Evolutionary conservation across 2,329 filamentous ascomycete genomes (phyloP).

Genomic region (Xylaria polymorpha): DNA sequence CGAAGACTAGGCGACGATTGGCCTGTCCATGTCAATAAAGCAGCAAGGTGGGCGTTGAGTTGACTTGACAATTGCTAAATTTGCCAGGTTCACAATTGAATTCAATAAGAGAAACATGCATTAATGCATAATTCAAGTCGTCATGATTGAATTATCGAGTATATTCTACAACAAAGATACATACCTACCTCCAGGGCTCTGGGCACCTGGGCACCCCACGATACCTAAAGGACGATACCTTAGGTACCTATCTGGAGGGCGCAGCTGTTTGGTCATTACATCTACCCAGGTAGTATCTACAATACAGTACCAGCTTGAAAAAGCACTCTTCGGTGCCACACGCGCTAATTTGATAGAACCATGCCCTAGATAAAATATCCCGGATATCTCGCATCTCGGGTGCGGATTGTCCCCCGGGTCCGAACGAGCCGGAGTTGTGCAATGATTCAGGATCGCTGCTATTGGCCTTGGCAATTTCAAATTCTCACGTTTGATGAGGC

Average conservation of each 20-base stretch:
- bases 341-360: neutral
- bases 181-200: too few relatives aligned
- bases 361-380: neutral
- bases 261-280: neutral
- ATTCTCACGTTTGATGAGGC: conserved; percentile 21
- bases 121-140: neutral
- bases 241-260: neutral
- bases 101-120: conserved; percentile 18
- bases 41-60: conserved; percentile 6
- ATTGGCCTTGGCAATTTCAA: conserved; percentile 33
- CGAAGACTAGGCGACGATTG: conserved; percentile 31
- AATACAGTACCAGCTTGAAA: neutral
- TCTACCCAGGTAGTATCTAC: neutral
- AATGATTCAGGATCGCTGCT: conserved; percentile 9
- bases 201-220: too few relatives aligned
- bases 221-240: neutral
- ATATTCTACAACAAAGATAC: neutral
- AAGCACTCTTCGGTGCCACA: neutral
- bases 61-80: conserved; percentile 15
- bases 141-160: neutral
- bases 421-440: conserved; percentile 1
- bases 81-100: neutral
- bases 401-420: conserved; percentile 7
- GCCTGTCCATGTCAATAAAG: conserved; percentile 40
- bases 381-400: neutral